A percentile compares a stretch with the other conserved stretches of the same genome.
Conservation (phyloP, 345 rosid genomes). For the rapeseed (Brassica napus) region Da-Ae NC_063445.1:30831001-30831500, state of each 20-base stretch:
- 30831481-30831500: conserved; percentile 63
- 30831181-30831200: conserved; percentile 58
- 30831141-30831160: conserved; percentile 55
- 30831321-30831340: conserved; percentile 53
- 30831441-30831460: conserved; percentile 62
- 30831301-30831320: conserved; percentile 69
- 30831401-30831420: background rate
- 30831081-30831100: conserved; percentile 38
- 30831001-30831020: conserved; percentile 49
- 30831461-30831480: conserved; percentile 71
- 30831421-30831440: conserved; percentile 70
- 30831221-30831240: conserved; percentile 67
- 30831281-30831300: conserved; percentile 87
- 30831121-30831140: conserved; percentile 31
- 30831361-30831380: background rate
- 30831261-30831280: conserved; percentile 64
- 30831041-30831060: conserved; percentile 44
- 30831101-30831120: conserved; percentile 35
- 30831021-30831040: conserved; percentile 55
- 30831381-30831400: background rate
- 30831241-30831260: conserved; percentile 69
- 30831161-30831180: conserved; percentile 64
- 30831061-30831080: conserved; percentile 31
- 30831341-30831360: background rate
- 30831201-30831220: conserved; percentile 74